Base-by-base conservation (phyloP, 202 grass and related monocot species). In the Zoysia matrella region DNA sequence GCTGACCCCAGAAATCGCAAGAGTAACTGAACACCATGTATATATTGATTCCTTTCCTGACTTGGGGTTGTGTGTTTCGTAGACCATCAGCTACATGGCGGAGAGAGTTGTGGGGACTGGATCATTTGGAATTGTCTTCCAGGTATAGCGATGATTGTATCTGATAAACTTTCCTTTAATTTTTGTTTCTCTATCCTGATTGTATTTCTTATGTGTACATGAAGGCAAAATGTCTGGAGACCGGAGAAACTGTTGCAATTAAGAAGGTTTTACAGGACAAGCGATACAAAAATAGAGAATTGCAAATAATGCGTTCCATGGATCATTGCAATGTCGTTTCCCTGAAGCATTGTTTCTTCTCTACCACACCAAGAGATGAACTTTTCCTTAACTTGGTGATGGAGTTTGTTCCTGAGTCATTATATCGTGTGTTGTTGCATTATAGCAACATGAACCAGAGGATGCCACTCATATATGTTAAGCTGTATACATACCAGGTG, bases 41-140 rank as follows among this genome's bases (percentile, higher is more conserved):
- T 52, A 85, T 55, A 69, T 1, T 78, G 53, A 77, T 86, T 12
- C 57, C 67, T 72, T 79, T 75, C 8, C 50, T 77, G 63, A 84
- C 54, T 71, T 84, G 6, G 57, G 6, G 18, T 75, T 76, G 70
- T 86, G 50, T 75, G 64, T 22, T 63, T 18, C 54, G 14, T 84
- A 90, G 89, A 87, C 84, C 9, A 90, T 90, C 60, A 90, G 89
- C 81, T 90, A 90, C 81, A 90, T 90, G 89, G 89, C 89, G 1
- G 89, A 90, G 72, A 86, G 89, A 62, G 89, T 90, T 62, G 89
- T 90, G 60, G 89, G 89, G 72, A 90, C 89, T 62, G 89, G 89
- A 76, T 87, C 89, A 18, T 90, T 90, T 13, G 89, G 89, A 75
- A 87, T 90, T 3, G 89, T 90, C 76, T 90, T 90, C 67, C 89